Evolutionary conservation across 2,329 filamentous ascomycete genomes (phyloP).

Genomic region (Monosporascus sp.): DNA sequence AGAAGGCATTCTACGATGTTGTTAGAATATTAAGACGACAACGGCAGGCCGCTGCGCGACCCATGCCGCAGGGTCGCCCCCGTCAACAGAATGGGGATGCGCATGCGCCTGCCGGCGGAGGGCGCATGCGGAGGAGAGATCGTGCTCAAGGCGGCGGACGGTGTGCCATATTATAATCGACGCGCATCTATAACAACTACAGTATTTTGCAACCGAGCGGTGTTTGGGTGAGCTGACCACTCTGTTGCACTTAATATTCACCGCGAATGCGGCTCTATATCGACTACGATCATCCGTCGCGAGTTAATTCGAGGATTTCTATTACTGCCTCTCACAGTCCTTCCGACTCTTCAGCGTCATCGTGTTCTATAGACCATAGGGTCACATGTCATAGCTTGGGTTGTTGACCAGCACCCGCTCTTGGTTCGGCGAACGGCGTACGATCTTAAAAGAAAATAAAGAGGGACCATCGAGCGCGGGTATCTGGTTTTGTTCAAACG

Average conservation of each 20-base stretch:
- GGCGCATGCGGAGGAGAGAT: conserved; percentile 23
- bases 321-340: neutral
- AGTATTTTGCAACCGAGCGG: neutral
- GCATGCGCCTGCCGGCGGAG: conserved; percentile 10
- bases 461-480: conserved; percentile 29
- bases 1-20: conserved; percentile 98
- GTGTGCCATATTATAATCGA: conserved; percentile 39
- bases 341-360: neutral
- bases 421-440: conserved; percentile 38
- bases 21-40: conserved; percentile 85
- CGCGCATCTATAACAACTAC: neutral
- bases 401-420: conserved; percentile 18
- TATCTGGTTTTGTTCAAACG: conserved; percentile 18
- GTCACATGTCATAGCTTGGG: conserved; percentile 5
- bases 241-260: neutral
- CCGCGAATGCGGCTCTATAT: neutral
- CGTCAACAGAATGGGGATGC: conserved; percentile 20
- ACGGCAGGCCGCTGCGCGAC: conserved; percentile 52
- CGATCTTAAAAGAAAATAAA: conserved; percentile 30
- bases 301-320: neutral
- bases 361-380: conserved; percentile 17
- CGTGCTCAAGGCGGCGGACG: conserved; percentile 29
- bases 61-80: conserved; percentile 23
- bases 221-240: neutral
- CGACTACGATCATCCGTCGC: neutral